Base-by-base conservation (phyloP, 2,329 filamentous ascomycete genomes). In the Phoma sp. region DNA sequence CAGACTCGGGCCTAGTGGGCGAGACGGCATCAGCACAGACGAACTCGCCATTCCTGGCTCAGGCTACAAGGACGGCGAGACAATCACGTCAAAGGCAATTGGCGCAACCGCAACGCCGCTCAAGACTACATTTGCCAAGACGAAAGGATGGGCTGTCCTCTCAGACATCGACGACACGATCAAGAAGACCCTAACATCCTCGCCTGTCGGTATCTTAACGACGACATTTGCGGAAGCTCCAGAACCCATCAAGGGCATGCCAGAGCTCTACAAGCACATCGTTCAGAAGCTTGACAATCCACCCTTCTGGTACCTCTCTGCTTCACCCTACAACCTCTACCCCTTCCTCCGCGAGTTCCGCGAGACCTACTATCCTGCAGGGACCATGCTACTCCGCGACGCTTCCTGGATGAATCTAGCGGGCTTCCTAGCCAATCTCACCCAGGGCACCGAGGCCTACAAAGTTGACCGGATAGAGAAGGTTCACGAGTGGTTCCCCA, bases 121-220 rank as follows among this genome's bases (percentile, higher is more conserved):
- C 81, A 83, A 84, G 56, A 96, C 91, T 0, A 83, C 87, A 15
- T 92, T 90, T 67, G 90, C 90, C 0, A 87, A 85, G 15, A 84
- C 88, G 0, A 85, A 89, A 40, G 93, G 93, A 7, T 97, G 92
- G 92, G 86, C 85, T 11, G 78, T 98, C 11, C 87, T 97, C 59
- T 93, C 90, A 32, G 93, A 98, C 66, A 85, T 98, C 62, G 95
- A 98, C 70, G 93, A 98, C 75, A 96, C 93, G 0, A 96, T 98
- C 80, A 97, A 98, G 76, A 80, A 93, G 62, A 97, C 93, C 0
- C 82, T 90, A 73, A 96, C 93, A 0, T 85, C 87, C 36, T 88
- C 91, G 42, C 87, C 92, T 0, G 82, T 89, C 7, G 91, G 92
- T 2, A 93, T 97, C 65, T 79, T 98, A 5, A 83, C 85, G 39